Evolutionary conservation across 768 basidiomycete genomes (phyloP).

Genomic region (Pholiota molesta): DNA sequence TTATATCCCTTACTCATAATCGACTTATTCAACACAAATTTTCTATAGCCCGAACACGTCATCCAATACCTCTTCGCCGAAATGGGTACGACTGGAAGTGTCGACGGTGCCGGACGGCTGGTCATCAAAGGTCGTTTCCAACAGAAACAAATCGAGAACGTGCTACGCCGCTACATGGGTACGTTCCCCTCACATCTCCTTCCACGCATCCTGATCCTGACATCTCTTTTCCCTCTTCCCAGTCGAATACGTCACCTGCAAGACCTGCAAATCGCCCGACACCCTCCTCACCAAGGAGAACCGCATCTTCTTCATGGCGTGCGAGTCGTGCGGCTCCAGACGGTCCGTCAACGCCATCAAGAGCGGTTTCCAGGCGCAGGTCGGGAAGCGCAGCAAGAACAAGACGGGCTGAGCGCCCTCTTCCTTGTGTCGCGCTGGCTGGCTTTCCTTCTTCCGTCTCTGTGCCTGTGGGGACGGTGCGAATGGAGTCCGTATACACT

Average conservation of each 20-base stretch:
- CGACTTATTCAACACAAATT: background rate
- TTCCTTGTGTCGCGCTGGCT: too few species aligned
- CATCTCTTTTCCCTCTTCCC: conserved; percentile 28
- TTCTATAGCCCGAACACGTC: conserved; percentile 84
- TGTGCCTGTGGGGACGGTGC: background rate
- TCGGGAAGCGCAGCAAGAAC: conserved; percentile 85
- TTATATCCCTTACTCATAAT: background rate
- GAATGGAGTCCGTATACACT: background rate
- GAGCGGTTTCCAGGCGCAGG: conserved; percentile 97
- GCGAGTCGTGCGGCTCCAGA: conserved; percentile 87
- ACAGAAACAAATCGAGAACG: conserved; percentile 98
- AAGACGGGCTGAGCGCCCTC: conserved; percentile 56
- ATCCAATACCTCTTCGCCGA: conserved; percentile 97
- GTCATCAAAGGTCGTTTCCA: conserved; percentile 99
- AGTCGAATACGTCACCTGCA: conserved; percentile 99
- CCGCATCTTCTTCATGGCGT: conserved; percentile 97
- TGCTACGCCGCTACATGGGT: conserved; percentile 96
- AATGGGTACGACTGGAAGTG: conserved; percentile 96
- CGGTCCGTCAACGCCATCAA: conserved; percentile 97
- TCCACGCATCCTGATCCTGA: background rate
- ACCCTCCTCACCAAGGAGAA: conserved; percentile 97
- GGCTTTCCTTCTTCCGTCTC: background rate
- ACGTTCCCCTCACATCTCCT: conserved; percentile 34
- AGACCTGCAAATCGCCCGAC: conserved; percentile 99
- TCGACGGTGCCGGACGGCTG: conserved; percentile 88